Conservation (phyloP, 2,329 filamentous ascomycete genomes). For the Claviceps lovelessii region DNA sequence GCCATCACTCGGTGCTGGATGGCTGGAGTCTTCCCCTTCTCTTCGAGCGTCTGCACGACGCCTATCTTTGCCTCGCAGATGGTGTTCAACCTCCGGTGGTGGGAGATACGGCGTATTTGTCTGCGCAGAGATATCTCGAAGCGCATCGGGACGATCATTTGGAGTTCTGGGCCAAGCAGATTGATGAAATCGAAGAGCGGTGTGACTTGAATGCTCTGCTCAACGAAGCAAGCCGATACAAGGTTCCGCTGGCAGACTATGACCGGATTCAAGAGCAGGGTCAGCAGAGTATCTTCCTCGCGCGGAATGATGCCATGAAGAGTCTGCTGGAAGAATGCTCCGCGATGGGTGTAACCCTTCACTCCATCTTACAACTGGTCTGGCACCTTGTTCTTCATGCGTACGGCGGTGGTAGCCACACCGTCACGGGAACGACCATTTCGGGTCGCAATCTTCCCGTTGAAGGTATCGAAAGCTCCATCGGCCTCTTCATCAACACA, state of each 20-base stretch:
- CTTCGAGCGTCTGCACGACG: not conserved
- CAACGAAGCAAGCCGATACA: constrained; percentile 1
- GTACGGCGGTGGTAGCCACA: constrained; percentile 1
- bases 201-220: not conserved
- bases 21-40: constrained; percentile 1
- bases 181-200: not conserved
- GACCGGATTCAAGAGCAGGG: not conserved
- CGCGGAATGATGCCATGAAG: not conserved
- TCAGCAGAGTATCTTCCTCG: not conserved
- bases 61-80: not conserved
- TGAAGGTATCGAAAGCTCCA: not conserved
- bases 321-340: not conserved
- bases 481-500: constrained; percentile 1
- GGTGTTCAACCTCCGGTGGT: not conserved
- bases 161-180: not conserved
- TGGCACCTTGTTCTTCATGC: constrained; percentile 1
- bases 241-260: not conserved
- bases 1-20: constrained; percentile 1
- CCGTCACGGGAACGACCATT: not conserved
- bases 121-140: not conserved
- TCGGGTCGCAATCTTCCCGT: constrained; percentile 1
- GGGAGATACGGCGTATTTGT: not conserved
- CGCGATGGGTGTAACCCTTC: not conserved
- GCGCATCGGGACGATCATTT: not conserved
- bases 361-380: not conserved